A percentile compares a stretch with the other conserved stretches of the same genome.
These are phyloP conservation scores for Quercus phellos DNA, from an alignment of 331 rosid species.

Conservation along the genomic window DNA sequence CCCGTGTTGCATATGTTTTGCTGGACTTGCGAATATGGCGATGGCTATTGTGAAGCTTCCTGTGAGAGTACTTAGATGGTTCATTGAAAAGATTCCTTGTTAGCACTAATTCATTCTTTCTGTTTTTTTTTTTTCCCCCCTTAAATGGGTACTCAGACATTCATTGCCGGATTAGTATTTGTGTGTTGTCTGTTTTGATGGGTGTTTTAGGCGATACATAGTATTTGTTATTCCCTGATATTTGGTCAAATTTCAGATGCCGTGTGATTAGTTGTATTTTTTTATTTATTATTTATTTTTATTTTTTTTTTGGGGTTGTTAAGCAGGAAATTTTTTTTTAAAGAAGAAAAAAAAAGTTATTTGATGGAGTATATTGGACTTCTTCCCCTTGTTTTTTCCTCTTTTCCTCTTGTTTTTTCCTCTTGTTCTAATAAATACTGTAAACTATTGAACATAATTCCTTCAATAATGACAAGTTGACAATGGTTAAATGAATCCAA, in stretches of 20 bases:
- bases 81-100: conserved; percentile 64
- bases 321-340: no score
- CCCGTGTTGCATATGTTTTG: conserved; percentile 72
- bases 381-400: no score
- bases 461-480: no score
- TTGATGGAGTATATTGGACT: no score
- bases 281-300: no score
- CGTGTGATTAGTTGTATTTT: background rate
- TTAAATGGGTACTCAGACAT: background rate
- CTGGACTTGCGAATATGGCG: conserved; percentile 67
- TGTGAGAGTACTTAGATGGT: conserved; percentile 48
- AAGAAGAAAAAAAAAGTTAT: no score
- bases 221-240: background rate
- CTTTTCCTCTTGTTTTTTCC: no score
- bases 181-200: no score
- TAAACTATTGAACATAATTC: no score
- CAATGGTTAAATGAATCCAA: no score
- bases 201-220: background rate
- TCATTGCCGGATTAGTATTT: background rate
- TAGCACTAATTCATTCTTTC: background rate
- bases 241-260: background rate
- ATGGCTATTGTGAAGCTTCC: conserved; percentile 69
- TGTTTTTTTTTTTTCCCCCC: rapidly evolving
- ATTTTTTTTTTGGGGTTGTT: background rate
- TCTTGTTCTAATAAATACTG: no score